Conservation (phyloP, 257 asterid species). For the Leptodermis oblonga region DNA sequence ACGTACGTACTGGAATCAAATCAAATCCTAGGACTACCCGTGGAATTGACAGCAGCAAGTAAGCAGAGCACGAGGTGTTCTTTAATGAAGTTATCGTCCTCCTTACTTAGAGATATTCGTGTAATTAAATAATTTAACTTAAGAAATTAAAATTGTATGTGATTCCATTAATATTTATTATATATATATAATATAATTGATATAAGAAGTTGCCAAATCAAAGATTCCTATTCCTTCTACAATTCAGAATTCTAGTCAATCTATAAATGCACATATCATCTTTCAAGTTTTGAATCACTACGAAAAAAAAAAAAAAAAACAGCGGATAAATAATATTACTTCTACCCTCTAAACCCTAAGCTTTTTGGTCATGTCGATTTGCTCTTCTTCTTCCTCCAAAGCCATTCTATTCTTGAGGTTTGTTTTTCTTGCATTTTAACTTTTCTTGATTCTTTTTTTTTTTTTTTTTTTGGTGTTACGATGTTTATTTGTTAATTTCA, state of each 20-base stretch:
- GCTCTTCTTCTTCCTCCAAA: background rate
- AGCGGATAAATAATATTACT: background rate
- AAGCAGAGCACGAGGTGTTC: too few relatives aligned
- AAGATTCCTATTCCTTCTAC: background rate
- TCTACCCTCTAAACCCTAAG: background rate
- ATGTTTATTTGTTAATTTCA: background rate
- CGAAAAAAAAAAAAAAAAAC: background rate
- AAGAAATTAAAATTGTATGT: too few relatives aligned
- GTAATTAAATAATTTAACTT: too few relatives aligned
- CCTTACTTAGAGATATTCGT: too few relatives aligned
- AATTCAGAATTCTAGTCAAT: background rate
- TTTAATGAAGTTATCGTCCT: too few relatives aligned
- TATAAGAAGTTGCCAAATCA: background rate
- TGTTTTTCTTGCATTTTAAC: background rate
- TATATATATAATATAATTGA: too few relatives aligned
- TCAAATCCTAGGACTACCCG: too few relatives aligned
- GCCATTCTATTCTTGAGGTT: constrained; percentile 13
- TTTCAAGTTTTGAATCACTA: background rate
- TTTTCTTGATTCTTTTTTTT: too few relatives aligned
- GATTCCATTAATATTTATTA: too few relatives aligned
- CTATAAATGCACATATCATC: background rate
- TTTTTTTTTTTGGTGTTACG: too few relatives aligned
- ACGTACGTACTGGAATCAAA: too few relatives aligned
- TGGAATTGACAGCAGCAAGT: too few relatives aligned
- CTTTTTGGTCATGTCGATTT: background rate